These are phyloP conservation scores for Rhynchospora breviuscula DNA, from an alignment of 176 grass and related monocot species.

Conservation along the genomic window DNA sequence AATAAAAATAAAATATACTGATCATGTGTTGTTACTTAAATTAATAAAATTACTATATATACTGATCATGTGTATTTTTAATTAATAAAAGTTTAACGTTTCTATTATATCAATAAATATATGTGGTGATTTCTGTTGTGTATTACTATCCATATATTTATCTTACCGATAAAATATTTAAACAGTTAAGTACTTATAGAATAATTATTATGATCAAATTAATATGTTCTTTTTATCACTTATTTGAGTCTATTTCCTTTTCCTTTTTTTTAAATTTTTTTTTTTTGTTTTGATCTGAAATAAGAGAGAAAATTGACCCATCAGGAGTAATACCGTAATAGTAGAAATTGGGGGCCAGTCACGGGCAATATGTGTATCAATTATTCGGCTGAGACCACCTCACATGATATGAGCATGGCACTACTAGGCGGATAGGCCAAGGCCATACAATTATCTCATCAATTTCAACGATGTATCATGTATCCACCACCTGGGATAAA, in stretches of 20 bases:
- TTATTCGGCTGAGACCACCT: constrained; percentile 13
- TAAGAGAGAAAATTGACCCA: not conserved
- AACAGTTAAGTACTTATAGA: no score
- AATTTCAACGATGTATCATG: not conserved
- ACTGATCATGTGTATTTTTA: no score
- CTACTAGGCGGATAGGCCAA: not conserved
- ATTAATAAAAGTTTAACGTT: not conserved
- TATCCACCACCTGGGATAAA: not conserved
- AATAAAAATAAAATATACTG: not conserved
- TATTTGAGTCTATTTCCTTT: not conserved
- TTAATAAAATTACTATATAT: no score
- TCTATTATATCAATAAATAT: not conserved
- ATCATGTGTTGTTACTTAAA: no score
- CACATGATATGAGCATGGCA: constrained; percentile 7
- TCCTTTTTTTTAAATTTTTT: not conserved
- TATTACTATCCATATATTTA: no score
- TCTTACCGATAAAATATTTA: no score
- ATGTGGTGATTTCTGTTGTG: no score
- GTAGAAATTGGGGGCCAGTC: not conserved
- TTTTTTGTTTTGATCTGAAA: not conserved
- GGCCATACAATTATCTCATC: not conserved
- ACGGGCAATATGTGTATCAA: constrained; percentile 7
- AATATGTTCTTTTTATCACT: no score
- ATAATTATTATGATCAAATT: no score
- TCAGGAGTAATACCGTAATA: not conserved